Evolutionary conservation across 768 basidiomycete species (phyloP).

Genomic region (Trametes cinnabarina): DNA sequence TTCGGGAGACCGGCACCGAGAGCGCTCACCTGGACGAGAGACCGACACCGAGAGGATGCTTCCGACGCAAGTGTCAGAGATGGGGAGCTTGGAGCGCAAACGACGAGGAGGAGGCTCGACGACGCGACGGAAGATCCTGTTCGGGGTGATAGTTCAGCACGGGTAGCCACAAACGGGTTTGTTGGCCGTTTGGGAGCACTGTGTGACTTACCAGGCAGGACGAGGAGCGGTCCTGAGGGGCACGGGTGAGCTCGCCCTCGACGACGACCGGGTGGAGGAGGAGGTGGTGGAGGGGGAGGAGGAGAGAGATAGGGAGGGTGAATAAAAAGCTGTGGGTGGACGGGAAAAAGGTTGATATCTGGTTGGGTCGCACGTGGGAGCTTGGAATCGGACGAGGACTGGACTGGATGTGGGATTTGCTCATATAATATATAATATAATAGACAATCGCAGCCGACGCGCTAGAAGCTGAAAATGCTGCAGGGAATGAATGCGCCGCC

Average conservation of each 20-base stretch:
- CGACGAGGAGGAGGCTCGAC: neutral
- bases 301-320: constrained; percentile 7
- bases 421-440: neutral
- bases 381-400: neutral
- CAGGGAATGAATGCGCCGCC: neutral
- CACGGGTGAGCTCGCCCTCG: constrained; percentile 5
- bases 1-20: neutral
- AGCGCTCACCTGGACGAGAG: neutral
- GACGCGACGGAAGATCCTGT: constrained; percentile 17
- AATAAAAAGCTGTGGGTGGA: constrained; percentile 5
- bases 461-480: constrained; percentile 1
- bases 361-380: constrained; percentile 18
- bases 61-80: neutral
- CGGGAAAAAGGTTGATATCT: constrained; percentile 15
- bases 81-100: neutral
- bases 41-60: constrained; percentile 3
- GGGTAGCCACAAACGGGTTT: neutral
- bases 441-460: neutral
- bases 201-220: constrained; percentile 5
- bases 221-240: constrained; percentile 13
- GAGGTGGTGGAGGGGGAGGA: neutral
- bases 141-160: constrained; percentile 1
- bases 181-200: neutral
- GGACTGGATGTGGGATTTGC: too few species aligned
- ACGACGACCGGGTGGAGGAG: constrained; percentile 5